Conservation (phyloP, 2,329 filamentous ascomycete species). For the Tothia fuscella region DNA sequence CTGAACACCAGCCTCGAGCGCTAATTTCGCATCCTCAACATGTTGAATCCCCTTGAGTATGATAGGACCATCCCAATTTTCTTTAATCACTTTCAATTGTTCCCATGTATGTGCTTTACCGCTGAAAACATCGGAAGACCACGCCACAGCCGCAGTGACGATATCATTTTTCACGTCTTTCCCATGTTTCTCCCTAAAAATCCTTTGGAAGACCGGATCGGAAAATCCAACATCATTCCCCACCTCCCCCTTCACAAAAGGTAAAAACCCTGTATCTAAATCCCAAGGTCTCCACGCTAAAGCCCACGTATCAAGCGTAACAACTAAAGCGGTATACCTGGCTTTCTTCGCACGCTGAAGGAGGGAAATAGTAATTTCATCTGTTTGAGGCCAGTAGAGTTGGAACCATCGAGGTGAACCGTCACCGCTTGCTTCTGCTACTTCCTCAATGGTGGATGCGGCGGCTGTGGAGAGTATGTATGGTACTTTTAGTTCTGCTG, state of each 20-base stretch:
- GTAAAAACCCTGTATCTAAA: slow-evolving; percentile 44
- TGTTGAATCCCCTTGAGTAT: slow-evolving; percentile 28
- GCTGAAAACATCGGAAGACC: slow-evolving; percentile 51
- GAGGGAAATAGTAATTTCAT: slow-evolving; percentile 53
- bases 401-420: slow-evolving; percentile 60
- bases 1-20: slow-evolving; percentile 24
- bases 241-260: slow-evolving; percentile 39
- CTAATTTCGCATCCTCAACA: slow-evolving; percentile 24
- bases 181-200: slow-evolving; percentile 21
- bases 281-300: slow-evolving; percentile 59
- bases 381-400: slow-evolving; percentile 60
- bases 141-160: slow-evolving; percentile 25
- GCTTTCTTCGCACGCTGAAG: slow-evolving; percentile 47
- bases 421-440: slow-evolving; percentile 45
- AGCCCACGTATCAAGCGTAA: slow-evolving; percentile 61
- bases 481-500: slow-evolving; percentile 47
- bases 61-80: slow-evolving; percentile 26
- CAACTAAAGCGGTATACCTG: slow-evolving; percentile 54
- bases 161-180: slow-evolving; percentile 31
- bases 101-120: slow-evolving; percentile 47
- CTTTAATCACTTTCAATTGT: slow-evolving; percentile 20
- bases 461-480: slow-evolving; percentile 58
- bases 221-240: slow-evolving; percentile 25
- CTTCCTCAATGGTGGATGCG: slow-evolving; percentile 52
- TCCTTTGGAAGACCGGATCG: slow-evolving; percentile 24